These are phyloP conservation scores for Metarhizium brunneum DNA, from an alignment of 2,329 filamentous ascomycete genomes.

Conservation along the genomic window DNA sequence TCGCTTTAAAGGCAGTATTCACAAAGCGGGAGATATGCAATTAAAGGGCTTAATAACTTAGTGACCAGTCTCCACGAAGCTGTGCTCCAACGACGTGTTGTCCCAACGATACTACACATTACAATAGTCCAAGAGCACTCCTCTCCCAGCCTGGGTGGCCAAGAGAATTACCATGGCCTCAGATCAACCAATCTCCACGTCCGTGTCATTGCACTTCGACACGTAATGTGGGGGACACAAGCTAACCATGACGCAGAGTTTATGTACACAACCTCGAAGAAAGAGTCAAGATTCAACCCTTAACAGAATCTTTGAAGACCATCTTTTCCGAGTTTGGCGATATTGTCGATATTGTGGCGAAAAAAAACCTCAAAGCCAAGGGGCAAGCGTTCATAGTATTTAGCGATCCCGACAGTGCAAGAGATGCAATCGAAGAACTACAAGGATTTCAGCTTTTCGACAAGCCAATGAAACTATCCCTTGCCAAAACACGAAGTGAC, in stretches of 20 bases:
- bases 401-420: slow-evolving; percentile 69
- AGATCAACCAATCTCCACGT: slow-evolving; percentile 49
- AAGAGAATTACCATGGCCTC: not conserved
- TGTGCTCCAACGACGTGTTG: no score
- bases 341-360: slow-evolving; percentile 76
- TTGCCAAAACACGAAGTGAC: slow-evolving; percentile 78
- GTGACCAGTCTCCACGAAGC: not conserved
- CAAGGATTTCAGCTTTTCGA: slow-evolving; percentile 91
- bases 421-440: slow-evolving; percentile 74
- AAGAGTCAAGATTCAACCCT: slow-evolving; percentile 69
- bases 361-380: slow-evolving; percentile 83
- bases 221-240: slow-evolving; percentile 29
- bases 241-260: slow-evolving; percentile 41
- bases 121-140: no score
- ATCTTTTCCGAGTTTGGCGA: slow-evolving; percentile 86
- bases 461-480: slow-evolving; percentile 77
- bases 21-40: not conserved
- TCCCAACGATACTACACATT: no score
- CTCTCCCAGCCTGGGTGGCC: no score
- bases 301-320: slow-evolving; percentile 63
- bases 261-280: slow-evolving; percentile 85
- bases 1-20: not conserved
- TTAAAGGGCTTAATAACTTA: not conserved
- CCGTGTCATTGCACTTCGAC: slow-evolving; percentile 67
- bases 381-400: slow-evolving; percentile 95